These are phyloP conservation scores for Amanita polypyramis DNA, from an alignment of 768 basidiomycete species.

Conservation along the genomic window DNA sequence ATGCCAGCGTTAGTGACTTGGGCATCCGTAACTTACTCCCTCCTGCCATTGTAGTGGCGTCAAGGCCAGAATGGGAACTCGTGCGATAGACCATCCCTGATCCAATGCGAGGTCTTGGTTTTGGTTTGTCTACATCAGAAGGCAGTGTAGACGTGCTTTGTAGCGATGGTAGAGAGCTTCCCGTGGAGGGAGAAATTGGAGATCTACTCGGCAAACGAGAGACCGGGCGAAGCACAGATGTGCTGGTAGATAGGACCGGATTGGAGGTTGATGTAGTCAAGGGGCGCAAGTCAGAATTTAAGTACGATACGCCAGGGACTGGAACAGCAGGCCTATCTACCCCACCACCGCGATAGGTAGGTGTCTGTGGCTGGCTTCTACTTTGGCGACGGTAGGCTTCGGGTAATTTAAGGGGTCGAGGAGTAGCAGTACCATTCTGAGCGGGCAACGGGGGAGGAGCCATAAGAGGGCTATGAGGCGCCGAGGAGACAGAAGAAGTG, in stretches of 20 bases:
- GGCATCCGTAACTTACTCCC: conserved; percentile 1
- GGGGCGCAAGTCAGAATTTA: neutral
- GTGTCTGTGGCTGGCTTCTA: conserved; percentile 15
- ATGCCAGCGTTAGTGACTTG: conserved; percentile 3
- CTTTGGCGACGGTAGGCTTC: conserved; percentile 9
- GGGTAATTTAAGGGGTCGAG: conserved; percentile 6
- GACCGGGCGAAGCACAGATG: conserved; percentile 1
- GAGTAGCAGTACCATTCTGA: neutral
- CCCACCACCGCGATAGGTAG: conserved; percentile 14
- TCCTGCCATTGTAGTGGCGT: neutral
- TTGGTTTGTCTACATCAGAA: conserved; percentile 9
- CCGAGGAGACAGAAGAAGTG: conserved; percentile 4
- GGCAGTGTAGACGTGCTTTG: conserved; percentile 5
- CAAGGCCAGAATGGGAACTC: conserved; percentile 14
- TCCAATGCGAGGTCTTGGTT: conserved; percentile 49
- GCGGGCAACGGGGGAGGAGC: conserved; percentile 11
- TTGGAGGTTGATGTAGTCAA: conserved; percentile 1
- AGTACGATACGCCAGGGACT: conserved; percentile 14
- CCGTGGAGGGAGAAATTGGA: conserved; percentile 4
- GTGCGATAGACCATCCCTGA: conserved; percentile 62
- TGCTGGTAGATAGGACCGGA: neutral
- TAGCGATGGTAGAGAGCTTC: conserved; percentile 5
- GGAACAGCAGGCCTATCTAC: conserved; percentile 26
- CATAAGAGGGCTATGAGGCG: neutral
- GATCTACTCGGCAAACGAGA: conserved; percentile 7